These are phyloP conservation scores for Ciborinia camelliae DNA, from an alignment of 2,329 filamentous ascomycete genomes.

Conservation along the genomic window DNA sequence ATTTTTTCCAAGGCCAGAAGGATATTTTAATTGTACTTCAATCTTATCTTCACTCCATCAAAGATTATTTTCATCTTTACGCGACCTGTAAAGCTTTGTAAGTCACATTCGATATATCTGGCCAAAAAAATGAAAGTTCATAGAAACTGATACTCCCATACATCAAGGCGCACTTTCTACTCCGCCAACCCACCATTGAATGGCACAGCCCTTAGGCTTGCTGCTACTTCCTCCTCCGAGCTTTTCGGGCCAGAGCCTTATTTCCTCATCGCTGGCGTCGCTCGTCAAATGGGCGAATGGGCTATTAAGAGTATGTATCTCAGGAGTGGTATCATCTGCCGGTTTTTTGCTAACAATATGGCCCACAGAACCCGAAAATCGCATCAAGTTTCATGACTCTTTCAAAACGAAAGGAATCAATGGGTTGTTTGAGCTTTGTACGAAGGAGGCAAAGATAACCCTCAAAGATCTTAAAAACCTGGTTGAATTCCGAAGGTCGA, in stretches of 20 bases:
- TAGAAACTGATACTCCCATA: not conserved
- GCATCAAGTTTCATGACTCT: not conserved
- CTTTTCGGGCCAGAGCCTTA: not conserved
- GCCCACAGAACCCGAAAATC: not conserved
- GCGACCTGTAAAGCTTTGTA: not conserved
- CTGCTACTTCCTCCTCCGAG: not conserved
- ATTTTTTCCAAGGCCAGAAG: not conserved
- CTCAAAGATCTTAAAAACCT: not conserved
- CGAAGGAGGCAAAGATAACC: not conserved
- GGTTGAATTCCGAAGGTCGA: not conserved
- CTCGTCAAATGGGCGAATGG: not conserved
- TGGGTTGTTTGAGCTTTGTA: not conserved
- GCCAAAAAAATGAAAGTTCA: not conserved
- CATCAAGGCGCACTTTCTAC: not conserved
- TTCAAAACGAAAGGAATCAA: not conserved
- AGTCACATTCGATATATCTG: not conserved
- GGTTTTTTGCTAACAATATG: not conserved
- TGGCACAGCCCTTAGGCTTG: not conserved
- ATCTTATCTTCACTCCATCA: not conserved
- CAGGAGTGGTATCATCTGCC: not conserved
- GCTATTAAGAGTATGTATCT: not conserved
- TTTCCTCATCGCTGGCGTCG: not conserved
- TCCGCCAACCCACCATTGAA: not conserved
- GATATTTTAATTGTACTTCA: not conserved
- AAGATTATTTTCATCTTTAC: not conserved